Percentiles rank a stretch among this genome's conserved stretches.
Evolutionary conservation across 345 rosid species (phyloP).

Genomic region (Bretschneidera sinensis): DNA sequence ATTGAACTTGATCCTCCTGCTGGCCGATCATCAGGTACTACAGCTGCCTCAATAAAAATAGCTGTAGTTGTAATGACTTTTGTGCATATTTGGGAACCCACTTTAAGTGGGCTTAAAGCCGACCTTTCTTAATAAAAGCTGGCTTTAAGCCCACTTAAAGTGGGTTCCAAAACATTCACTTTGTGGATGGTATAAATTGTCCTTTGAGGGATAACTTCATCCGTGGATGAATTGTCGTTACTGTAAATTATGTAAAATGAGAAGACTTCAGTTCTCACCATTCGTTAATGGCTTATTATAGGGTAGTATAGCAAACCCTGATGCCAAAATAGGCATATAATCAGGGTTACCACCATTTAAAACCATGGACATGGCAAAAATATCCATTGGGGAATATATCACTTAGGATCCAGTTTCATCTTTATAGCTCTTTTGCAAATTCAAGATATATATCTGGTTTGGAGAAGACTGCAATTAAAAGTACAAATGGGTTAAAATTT

Average conservation of each 20-base stretch:
- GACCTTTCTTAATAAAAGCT: too few relatives aligned
- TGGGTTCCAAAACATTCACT: too few relatives aligned
- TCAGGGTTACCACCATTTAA: not conserved
- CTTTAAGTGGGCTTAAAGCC: too few relatives aligned
- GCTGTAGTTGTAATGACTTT: not conserved
- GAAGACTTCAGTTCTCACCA: not conserved
- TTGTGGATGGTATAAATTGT: not conserved
- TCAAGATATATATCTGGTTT: slow-evolving; percentile 3
- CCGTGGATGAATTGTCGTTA: not conserved
- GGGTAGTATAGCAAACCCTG: slow-evolving; percentile 2
- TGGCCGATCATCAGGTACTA: not conserved
- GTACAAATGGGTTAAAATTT: not conserved
- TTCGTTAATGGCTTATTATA: not conserved
- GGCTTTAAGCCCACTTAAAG: too few relatives aligned
- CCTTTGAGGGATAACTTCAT: not conserved
- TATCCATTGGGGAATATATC: slow-evolving; percentile 31
- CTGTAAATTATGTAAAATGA: not conserved
- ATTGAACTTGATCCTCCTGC: too few relatives aligned
- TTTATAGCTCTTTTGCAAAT: slow-evolving; percentile 37
- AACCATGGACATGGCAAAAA: not conserved
- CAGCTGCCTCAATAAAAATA: not conserved
- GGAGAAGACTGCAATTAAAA: slow-evolving; percentile 18
- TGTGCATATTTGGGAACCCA: too few relatives aligned
- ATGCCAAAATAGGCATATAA: not conserved
- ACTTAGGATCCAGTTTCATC: slow-evolving; percentile 28